A percentile compares a stretch with the other conserved stretches of the same genome.
These are phyloP conservation scores for Protomyces pachydermus DNA, from an alignment of 1,139 yeast genomes.

Conservation along the genomic window DNA sequence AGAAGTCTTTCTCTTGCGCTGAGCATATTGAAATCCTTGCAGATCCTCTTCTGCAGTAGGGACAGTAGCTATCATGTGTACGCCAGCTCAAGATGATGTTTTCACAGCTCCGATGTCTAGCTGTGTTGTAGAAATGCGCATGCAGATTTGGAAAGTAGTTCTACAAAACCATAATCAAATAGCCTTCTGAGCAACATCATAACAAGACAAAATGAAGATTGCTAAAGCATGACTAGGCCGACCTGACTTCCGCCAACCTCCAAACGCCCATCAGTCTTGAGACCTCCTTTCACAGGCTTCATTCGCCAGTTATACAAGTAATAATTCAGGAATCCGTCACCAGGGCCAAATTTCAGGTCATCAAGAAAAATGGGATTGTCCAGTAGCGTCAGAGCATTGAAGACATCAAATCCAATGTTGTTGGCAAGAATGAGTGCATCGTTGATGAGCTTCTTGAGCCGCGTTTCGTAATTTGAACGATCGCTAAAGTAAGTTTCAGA, in stretches of 20 bases:
- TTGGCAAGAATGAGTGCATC: conserved; percentile 79
- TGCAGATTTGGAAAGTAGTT: too few species aligned
- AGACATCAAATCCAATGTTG: conserved; percentile 67
- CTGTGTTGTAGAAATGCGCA: too few species aligned
- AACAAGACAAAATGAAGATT: background rate
- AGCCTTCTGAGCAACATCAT: too few species aligned
- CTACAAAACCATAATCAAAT: too few species aligned
- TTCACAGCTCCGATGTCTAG: too few species aligned
- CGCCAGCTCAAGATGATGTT: too few species aligned
- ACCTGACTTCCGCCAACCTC: conserved; percentile 16
- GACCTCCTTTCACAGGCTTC: conserved; percentile 25
- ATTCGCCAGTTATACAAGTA: conserved; percentile 87
- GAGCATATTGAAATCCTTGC: conserved; percentile 13
- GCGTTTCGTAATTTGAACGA: conserved; percentile 45
- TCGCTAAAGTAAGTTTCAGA: conserved; percentile 50
- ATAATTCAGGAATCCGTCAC: conserved; percentile 88
- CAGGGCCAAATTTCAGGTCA: conserved; percentile 81
- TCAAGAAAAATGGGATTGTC: conserved; percentile 81
- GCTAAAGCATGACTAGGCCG: conserved; percentile 20
- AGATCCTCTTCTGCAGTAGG: conserved; percentile 12
- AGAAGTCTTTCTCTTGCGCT: background rate
- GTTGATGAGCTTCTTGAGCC: conserved; percentile 57
- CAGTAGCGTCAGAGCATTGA: conserved; percentile 85
- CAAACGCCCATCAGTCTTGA: conserved; percentile 12
- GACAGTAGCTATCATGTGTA: background rate